These are phyloP conservation scores for Fusarium sp. DNA, from an alignment of 2,329 filamentous ascomycete genomes.

Conservation along the genomic window DNA sequence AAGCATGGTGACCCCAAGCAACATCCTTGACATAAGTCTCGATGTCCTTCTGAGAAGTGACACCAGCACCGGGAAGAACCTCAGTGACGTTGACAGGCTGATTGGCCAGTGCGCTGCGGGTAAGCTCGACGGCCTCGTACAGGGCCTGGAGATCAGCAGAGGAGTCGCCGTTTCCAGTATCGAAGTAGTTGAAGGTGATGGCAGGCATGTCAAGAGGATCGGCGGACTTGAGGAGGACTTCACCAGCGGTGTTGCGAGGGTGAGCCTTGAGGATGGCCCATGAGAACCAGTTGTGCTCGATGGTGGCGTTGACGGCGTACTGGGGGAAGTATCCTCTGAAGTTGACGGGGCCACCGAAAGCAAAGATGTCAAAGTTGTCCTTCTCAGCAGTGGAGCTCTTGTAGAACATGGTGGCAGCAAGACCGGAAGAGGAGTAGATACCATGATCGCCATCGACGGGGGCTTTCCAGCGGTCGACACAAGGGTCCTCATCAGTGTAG, in stretches of 20 bases:
- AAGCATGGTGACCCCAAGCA: constrained; percentile 50
- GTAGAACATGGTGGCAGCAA: constrained; percentile 59
- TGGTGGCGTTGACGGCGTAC: constrained; percentile 59
- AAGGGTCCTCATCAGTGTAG: constrained; percentile 48
- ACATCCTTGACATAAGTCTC: constrained; percentile 45
- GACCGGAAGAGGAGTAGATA: constrained; percentile 58
- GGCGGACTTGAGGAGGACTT: constrained; percentile 67
- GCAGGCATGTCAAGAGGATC: constrained; percentile 72
- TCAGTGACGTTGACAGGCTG: constrained; percentile 39
- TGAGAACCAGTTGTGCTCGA: constrained; percentile 55
- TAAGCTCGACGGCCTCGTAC: constrained; percentile 64
- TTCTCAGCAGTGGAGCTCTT: constrained; percentile 51
- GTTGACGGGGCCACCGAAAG: constrained; percentile 64
- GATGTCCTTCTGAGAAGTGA: constrained; percentile 31
- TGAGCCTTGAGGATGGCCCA: constrained; percentile 67
- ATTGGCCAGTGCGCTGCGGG: constrained; percentile 54
- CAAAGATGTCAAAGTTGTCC: constrained; percentile 60
- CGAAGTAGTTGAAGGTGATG: constrained; percentile 72
- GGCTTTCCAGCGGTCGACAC: constrained; percentile 49
- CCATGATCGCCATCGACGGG: constrained; percentile 44
- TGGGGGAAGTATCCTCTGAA: constrained; percentile 68
- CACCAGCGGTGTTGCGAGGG: constrained; percentile 70
- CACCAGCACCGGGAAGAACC: constrained; percentile 24
- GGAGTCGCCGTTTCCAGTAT: constrained; percentile 59
- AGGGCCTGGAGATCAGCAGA: constrained; percentile 63